A percentile compares a stretch with the other conserved stretches of the same genome.
phyloP scores from a whole-genome alignment of 805 yeast genomes.

The Teunomyces panamensis region DNA sequence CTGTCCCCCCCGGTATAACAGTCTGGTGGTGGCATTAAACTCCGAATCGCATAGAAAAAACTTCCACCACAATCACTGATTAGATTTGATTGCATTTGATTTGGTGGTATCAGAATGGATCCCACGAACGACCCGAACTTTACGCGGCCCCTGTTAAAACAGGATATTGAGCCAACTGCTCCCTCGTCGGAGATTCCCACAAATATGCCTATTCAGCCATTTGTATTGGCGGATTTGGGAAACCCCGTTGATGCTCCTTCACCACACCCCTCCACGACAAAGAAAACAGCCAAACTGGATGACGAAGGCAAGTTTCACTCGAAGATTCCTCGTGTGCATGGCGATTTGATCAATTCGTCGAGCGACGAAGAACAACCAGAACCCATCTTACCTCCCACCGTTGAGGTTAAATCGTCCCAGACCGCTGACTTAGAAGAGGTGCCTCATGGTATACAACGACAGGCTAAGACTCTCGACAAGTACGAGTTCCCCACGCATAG shows the following conservation, averaged over 20 bases:
- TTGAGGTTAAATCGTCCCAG: conserved; percentile 52
- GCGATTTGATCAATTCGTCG: conserved; percentile 49
- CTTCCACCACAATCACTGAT: not conserved
- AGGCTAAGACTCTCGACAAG: conserved; percentile 64
- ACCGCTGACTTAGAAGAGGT: conserved; percentile 96
- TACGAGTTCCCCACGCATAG: conserved; percentile 89
- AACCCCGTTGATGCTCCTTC: conserved; percentile 73
- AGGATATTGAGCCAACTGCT: conserved; percentile 60
- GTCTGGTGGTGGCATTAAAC: not conserved
- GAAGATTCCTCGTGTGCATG: conserved; percentile 53
- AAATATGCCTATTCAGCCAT: conserved; percentile 73
- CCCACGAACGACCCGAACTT: conserved; percentile 91
- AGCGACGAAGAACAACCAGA: conserved; percentile 30
- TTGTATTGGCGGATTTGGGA: conserved; percentile 72
- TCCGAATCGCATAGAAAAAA: conserved; percentile 1
- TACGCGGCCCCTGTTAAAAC: conserved; percentile 74
- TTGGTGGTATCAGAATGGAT: conserved; percentile 56
- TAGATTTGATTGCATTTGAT: not conserved
- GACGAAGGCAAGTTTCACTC: conserved; percentile 22
- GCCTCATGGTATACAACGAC: conserved; percentile 90
- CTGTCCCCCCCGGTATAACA: not conserved
- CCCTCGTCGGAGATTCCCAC: conserved; percentile 69
- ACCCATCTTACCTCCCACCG: conserved; percentile 37
- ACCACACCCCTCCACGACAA: conserved; percentile 41
- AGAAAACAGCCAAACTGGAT: conserved; percentile 8